Conservation (phyloP, 2,329 filamentous ascomycete species). For the Aspergillus flavus region DNA sequence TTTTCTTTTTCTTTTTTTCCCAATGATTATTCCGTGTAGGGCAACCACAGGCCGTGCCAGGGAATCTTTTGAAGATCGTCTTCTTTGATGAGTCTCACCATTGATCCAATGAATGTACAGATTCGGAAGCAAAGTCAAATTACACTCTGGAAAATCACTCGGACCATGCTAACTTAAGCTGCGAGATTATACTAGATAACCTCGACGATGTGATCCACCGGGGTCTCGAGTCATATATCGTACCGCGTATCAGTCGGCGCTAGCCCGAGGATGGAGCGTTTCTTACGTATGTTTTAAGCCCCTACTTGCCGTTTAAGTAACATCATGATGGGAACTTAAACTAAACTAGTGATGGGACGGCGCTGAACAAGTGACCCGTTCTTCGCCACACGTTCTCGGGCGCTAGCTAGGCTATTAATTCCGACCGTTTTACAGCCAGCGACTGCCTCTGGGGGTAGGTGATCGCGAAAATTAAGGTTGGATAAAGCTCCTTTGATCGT, state of each 20-base stretch:
- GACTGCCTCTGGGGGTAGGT: background rate
- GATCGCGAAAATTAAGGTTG: conserved; percentile 13
- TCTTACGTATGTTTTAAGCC: conserved; percentile 2
- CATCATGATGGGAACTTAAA: conserved; percentile 1
- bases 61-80: conserved; percentile 2
- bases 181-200: conserved; percentile 7
- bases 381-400: conserved; percentile 12
- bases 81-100: conserved; percentile 2
- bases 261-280: background rate
- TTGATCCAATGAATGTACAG: background rate
- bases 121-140: conserved; percentile 4
- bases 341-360: background rate
- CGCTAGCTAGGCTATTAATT: conserved; percentile 3
- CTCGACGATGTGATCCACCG: conserved; percentile 4
- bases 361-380: conserved; percentile 5
- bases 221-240: conserved; percentile 3
- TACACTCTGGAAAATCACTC: conserved; percentile 5
- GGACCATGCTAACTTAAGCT: conserved; percentile 5
- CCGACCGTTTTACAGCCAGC: conserved; percentile 10
- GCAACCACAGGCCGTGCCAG: conserved; percentile 2
- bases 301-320: conserved; percentile 4
- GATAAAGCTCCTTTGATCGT: conserved; percentile 8
- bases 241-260: conserved; percentile 4
- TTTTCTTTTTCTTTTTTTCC: background rate
- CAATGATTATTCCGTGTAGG: background rate